Evolutionary conservation across 2,329 filamentous ascomycete genomes (phyloP), one percentile per base, ranked within the genome.

Genomic region (Xylaria sp.): DNA sequence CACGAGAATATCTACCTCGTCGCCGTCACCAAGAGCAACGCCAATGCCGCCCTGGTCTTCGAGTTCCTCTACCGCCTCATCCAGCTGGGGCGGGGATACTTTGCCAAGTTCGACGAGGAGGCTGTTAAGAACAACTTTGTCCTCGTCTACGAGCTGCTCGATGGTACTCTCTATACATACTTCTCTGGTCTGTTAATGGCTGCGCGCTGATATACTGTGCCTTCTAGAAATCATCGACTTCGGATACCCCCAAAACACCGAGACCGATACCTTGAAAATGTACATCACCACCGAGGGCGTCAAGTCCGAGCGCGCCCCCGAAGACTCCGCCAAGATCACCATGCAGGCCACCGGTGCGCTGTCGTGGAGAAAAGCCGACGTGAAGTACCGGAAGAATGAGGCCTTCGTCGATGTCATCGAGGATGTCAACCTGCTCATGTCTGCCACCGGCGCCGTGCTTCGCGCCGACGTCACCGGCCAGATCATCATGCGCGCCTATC

Each of bases 81-180:
- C 73, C 89, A 91, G 78, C 86, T 99, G 73, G 96, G 96, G 51
- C 94, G 93, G 83, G 93, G 94, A 67, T 99, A 99, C 83, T 99
- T 99, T 86, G 95, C 93, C 79, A 98, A 98, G 83, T 97, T 99
- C 79, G 96, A 99, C 79, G 96, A 99, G 86, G 96, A 99, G 84
- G 94, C 96, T 66, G 95, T 99, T 76, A 99, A 99, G 91, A 98
- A 98, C 84, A 99, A 99, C 85, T 99, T 99, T 84, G 96, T 99
- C 73, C 86, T 99, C 74, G 94, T 99, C 48, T 99, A 99, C 82
- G 96, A 99, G 86, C 88, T 99, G 66, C 84, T 99, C 65, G 96
- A 99, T 81, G 93, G 93, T 96, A 79, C 71, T 46, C 15, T 46
- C 39, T 10, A 2, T 23, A 46, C 59, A 9, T 31, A 20, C 20